Percentiles rank a stretch among this genome's conserved stretches.
These are phyloP conservation scores for Colletotrichum lini DNA, from an alignment of 2,329 filamentous ascomycete species.

Conservation along the genomic window DNA sequence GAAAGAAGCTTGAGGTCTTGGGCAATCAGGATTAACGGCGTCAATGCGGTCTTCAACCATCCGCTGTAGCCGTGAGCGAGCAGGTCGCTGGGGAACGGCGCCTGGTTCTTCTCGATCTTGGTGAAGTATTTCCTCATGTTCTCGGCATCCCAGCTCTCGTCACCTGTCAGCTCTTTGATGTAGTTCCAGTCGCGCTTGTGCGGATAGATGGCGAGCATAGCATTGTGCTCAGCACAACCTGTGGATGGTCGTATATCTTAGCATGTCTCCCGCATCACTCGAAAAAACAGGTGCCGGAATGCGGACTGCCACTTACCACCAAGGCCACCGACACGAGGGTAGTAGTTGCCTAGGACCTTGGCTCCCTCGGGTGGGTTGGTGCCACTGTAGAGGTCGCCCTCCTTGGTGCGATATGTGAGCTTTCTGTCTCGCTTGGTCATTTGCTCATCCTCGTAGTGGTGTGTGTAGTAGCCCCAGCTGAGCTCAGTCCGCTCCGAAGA, in stretches of 20 bases:
- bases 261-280: background rate
- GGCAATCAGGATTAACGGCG: slow-evolving; percentile 13
- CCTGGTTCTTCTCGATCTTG: slow-evolving; percentile 57
- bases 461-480: background rate
- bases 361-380: slow-evolving; percentile 42
- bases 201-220: slow-evolving; percentile 63
- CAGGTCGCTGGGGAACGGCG: background rate
- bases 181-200: slow-evolving; percentile 64
- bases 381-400: slow-evolving; percentile 42
- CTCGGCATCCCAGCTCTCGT: slow-evolving; percentile 62
- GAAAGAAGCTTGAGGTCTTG: slow-evolving; percentile 10
- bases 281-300: too few species aligned
- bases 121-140: slow-evolving; percentile 66
- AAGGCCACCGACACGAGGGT: slow-evolving; percentile 46
- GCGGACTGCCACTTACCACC: slow-evolving; percentile 35
- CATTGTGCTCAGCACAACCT: slow-evolving; percentile 53
- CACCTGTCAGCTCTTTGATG: slow-evolving; percentile 65
- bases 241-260: background rate
- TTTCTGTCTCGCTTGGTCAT: background rate
- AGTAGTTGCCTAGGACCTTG: slow-evolving; percentile 38
- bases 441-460: background rate
- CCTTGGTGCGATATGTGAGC: slow-evolving; percentile 15
- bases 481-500: background rate
- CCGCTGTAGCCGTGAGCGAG: background rate
- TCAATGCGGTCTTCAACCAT: background rate